These are phyloP conservation scores for Russula dissimulans DNA, from an alignment of 768 basidiomycete species.

Conservation along the genomic window DNA sequence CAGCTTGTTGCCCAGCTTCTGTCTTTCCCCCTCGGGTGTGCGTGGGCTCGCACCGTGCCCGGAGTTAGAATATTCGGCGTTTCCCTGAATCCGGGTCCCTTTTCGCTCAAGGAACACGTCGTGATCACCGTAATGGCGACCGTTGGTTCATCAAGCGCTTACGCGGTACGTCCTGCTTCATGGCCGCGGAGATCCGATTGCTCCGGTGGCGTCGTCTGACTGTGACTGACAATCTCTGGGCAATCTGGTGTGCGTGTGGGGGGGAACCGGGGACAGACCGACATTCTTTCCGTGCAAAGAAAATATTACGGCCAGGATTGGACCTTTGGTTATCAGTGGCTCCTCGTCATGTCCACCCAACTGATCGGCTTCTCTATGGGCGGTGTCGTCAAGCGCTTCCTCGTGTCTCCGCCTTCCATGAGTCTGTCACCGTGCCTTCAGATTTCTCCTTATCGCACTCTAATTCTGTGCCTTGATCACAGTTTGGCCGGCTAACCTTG, in stretches of 20 bases:
- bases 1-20: constrained; percentile 63
- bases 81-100: constrained; percentile 64
- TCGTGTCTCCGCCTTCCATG: constrained; percentile 50
- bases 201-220: constrained; percentile 1
- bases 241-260: background rate
- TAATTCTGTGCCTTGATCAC: background rate
- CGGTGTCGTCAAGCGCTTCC: constrained; percentile 64
- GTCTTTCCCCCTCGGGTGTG: constrained; percentile 58
- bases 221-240: background rate
- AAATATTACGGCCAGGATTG: constrained; percentile 51
- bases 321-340: constrained; percentile 57
- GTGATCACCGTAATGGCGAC: constrained; percentile 39
- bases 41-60: constrained; percentile 46
- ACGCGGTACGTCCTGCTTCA: constrained; percentile 29
- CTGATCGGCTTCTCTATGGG: constrained; percentile 80
- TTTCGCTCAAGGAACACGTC: constrained; percentile 50
- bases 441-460: background rate
- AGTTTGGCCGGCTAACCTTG: constrained; percentile 70
- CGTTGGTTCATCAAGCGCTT: constrained; percentile 32
- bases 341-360: constrained; percentile 67
- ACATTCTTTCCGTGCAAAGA: constrained; percentile 64
- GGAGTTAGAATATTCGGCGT: constrained; percentile 48
- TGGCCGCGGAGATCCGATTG: background rate
- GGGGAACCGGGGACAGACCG: constrained; percentile 45
- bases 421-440: constrained; percentile 25